Conservation (phyloP, 2,329 filamentous ascomycete species). For the Septoria linicola region DNA sequence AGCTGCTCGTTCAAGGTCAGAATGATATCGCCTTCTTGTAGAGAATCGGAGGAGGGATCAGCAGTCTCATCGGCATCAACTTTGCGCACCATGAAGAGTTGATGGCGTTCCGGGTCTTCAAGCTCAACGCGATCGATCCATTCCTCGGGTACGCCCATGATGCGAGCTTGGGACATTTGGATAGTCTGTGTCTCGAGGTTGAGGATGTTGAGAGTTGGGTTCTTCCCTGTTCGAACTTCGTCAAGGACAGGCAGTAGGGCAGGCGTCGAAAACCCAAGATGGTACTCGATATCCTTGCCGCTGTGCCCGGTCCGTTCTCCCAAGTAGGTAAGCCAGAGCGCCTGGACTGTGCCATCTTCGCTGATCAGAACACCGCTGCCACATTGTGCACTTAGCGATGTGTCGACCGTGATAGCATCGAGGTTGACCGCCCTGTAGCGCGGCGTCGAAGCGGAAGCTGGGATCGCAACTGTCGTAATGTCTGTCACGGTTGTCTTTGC, state of each 20-base stretch:
- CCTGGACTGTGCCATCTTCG: constrained; percentile 88
- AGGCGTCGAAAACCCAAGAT: constrained; percentile 85
- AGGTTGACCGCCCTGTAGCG: constrained; percentile 93
- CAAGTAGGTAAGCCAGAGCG: constrained; percentile 94
- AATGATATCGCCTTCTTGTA: constrained; percentile 89
- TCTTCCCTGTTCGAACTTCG: constrained; percentile 75
- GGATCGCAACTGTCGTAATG: constrained; percentile 94
- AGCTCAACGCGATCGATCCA: constrained; percentile 90
- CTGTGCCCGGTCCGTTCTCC: constrained; percentile 78
- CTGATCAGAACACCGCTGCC: constrained; percentile 89
- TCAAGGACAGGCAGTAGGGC: constrained; percentile 84
- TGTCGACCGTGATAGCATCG: constrained; percentile 96
- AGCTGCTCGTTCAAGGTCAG: constrained; percentile 87
- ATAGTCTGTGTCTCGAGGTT: constrained; percentile 94
- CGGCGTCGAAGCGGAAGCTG: constrained; percentile 85
- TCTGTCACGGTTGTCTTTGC: constrained; percentile 94
- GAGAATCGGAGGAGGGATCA: constrained; percentile 41
- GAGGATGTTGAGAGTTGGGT: constrained; percentile 81
- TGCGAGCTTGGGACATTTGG: constrained; percentile 92
- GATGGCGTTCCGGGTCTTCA: constrained; percentile 87
- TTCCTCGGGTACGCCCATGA: constrained; percentile 94
- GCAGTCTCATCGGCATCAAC: constrained; percentile 59
- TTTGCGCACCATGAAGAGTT: constrained; percentile 98
- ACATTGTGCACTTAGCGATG: constrained; percentile 83
- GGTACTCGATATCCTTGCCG: constrained; percentile 92